These are phyloP conservation scores for Onygenales sp. DNA, from an alignment of 2,329 filamentous ascomycete genomes.

Conservation along the genomic window DNA sequence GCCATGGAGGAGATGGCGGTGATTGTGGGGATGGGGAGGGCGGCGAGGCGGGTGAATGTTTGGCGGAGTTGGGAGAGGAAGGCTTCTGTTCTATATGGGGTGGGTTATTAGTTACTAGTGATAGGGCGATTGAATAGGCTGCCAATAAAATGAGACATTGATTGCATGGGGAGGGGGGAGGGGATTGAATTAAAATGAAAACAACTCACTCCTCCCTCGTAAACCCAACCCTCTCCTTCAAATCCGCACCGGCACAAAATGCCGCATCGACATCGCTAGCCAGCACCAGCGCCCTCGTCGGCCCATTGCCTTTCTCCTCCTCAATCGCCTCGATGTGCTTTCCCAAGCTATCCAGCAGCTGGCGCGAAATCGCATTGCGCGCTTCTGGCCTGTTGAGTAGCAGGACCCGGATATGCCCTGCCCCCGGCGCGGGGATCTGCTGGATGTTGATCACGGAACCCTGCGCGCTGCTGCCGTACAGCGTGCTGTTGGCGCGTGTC, in stretches of 20 bases:
- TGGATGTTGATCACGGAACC: conserved; percentile 53
- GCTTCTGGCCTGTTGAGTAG: conserved; percentile 76
- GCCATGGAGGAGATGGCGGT: conserved; percentile 76
- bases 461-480: conserved; percentile 22
- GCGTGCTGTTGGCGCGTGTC: conserved; percentile 21
- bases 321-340: conserved; percentile 65
- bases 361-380: conserved; percentile 81
- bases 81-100: conserved; percentile 53
- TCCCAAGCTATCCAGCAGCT: conserved; percentile 62
- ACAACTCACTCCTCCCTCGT: conserved; percentile 61
- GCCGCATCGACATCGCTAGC: conserved; percentile 75
- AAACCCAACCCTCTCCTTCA: conserved; percentile 78
- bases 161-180: too few species aligned
- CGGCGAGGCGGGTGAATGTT: conserved; percentile 64
- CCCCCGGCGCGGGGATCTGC: conserved; percentile 65
- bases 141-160: not conserved
- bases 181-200: not conserved
- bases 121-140: not conserved
- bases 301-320: conserved; percentile 44
- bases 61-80: conserved; percentile 70
- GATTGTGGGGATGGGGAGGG: conserved; percentile 81
- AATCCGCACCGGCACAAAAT: conserved; percentile 90
- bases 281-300: conserved; percentile 71
- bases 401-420: conserved; percentile 78
- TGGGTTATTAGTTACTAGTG: not conserved